Base-by-base conservation (phyloP, 257 asterid genomes). In the Rubia yunnanensis region DNA sequence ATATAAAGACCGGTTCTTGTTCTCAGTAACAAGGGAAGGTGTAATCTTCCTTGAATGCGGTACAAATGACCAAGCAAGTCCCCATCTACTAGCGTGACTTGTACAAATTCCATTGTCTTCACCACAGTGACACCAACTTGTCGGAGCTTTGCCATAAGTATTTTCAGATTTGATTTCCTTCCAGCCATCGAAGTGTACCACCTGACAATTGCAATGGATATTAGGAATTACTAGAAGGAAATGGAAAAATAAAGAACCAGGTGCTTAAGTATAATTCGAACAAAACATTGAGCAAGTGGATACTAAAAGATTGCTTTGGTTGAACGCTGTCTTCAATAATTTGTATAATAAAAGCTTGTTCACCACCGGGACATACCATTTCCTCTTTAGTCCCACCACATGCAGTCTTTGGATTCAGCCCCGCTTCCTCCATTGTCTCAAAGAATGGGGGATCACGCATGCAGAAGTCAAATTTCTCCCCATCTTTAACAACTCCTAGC, bases 371-470 rank as follows among this genome's bases (percentile, higher is more conserved):
- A 81, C 97, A 92, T 39, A 86, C 97, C 99, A 92, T 92, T 83
- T 92, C 99, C 64, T 77, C 79, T 1, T 80, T 60, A 72, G 96
- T 92, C 74, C 99, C 97, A 75, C 96, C 99, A 83, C 96, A 92
- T 77, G 96, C 79, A 64, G 99, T 92, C 79, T 87, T 92, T 1
- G 96, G 96, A 74, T 89, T 92, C 71, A 84, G 71, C 69, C 99
- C 99, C 27, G 97, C 91, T 78, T 83, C 94, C 50, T 89, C 88
- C 84, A 92, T 89, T 2, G 92, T 76, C 83, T 87, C 92, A 67
- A 92, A 92, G 78, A 89, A 89, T 13, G 99, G 99, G 20, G 99
- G 99, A 65, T 92, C 89, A 79, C 97, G 89, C 95, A 92, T 89
- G 72, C 97, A 92, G 63, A 92, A 89, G 75, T 92, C 99, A 70